Conservation (phyloP, 495 filamentous ascomycete species). For the Friedmanniomyces simplex region DNA sequence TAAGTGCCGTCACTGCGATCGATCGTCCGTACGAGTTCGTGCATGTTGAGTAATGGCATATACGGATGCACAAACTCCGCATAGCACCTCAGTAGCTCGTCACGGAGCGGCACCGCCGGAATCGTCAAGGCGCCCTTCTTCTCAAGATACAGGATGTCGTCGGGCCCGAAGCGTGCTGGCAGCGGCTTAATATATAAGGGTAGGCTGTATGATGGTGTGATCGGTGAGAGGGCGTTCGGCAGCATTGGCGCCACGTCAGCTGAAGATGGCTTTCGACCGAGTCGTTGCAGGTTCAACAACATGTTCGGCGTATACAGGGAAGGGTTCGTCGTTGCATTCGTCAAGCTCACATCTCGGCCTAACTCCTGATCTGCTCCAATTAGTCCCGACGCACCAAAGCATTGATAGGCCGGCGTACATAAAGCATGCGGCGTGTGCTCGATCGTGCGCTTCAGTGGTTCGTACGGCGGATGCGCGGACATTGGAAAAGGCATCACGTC, state of each 20-base stretch:
- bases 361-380: constrained; percentile 11
- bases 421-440: constrained; percentile 52
- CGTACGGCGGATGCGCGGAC: constrained; percentile 19
- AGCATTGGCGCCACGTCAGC: constrained; percentile 1
- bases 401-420: constrained; percentile 36
- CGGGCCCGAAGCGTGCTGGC: constrained; percentile 51
- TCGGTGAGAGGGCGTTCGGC: not conserved
- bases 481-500: constrained; percentile 8
- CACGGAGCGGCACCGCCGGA: constrained; percentile 54
- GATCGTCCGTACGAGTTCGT: constrained; percentile 58
- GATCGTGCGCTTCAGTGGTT: constrained; percentile 18
- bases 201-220: constrained; percentile 3
- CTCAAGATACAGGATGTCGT: constrained; percentile 62
- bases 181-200: constrained; percentile 58
- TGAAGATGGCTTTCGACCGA: constrained; percentile 1
- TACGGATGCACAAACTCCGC: constrained; percentile 75
- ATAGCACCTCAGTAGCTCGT: constrained; percentile 60
- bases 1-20: constrained; percentile 53
- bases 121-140: constrained; percentile 64
- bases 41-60: constrained; percentile 69
- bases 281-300: constrained; percentile 20
- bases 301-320: constrained; percentile 18
- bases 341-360: not conserved
- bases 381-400: not conserved
- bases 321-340: not conserved